A percentile compares a stretch with the other conserved stretches of the same genome.
Evolutionary conservation across 371 early-diverging fungal species (phyloP).

Genomic region (Nematocida major): DNA sequence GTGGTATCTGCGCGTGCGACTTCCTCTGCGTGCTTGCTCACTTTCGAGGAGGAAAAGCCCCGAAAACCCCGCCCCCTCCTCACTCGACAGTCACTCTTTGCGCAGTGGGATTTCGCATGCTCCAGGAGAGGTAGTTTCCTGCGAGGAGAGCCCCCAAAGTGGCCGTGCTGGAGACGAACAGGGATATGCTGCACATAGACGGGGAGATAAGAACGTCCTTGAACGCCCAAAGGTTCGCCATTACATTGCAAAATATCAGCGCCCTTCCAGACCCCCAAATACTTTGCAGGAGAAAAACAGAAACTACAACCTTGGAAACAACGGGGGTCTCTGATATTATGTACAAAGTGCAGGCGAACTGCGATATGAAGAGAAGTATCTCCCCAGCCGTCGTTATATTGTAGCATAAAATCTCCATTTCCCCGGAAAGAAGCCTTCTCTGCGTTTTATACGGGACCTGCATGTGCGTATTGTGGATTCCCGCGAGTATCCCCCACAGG

Average conservation of each 20-base stretch:
- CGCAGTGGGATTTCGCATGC: not conserved
- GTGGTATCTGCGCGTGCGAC: too few species aligned
- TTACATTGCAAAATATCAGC: not conserved
- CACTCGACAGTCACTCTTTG: not conserved
- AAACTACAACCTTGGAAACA: not conserved
- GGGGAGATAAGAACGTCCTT: not conserved
- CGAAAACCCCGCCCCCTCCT: too few species aligned
- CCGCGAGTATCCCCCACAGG: not conserved
- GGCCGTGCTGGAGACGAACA: not conserved
- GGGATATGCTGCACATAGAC: not conserved
- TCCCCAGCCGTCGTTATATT: not conserved
- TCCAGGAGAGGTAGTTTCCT: not conserved
- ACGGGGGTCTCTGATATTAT: not conserved
- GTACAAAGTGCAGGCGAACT: not conserved
- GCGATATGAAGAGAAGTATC: constrained; percentile 16
- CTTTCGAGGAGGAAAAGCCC: too few species aligned
- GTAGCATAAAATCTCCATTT: constrained; percentile 36
- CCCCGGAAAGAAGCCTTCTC: constrained; percentile 14
- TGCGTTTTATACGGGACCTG: not conserved
- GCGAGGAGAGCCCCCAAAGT: not conserved
- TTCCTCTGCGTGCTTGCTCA: too few species aligned
- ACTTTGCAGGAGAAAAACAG: not conserved
- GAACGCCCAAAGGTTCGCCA: not conserved
- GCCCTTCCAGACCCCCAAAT: not conserved
- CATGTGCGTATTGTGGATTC: not conserved